Evolutionary conservation across 768 basidiomycete genomes (phyloP).

Genomic region (Leucosporidium yakuticum): DNA sequence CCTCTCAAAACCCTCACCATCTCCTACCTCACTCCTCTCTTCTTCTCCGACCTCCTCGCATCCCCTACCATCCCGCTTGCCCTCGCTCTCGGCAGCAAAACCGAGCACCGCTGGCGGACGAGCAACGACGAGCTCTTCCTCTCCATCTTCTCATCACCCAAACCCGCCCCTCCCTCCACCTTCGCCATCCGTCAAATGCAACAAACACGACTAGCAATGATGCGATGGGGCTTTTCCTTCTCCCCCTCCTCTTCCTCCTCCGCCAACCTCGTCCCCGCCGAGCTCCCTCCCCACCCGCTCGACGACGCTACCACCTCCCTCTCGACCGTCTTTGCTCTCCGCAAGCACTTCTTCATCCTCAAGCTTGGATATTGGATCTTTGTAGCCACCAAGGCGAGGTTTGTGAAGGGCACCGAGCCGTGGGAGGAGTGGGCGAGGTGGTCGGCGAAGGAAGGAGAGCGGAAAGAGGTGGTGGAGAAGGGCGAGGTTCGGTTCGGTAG

Average conservation of each 20-base stretch:
- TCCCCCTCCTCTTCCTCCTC: constrained; percentile 18
- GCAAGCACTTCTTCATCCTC: constrained; percentile 42
- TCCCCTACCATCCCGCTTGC: constrained; percentile 50
- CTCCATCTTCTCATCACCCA: constrained; percentile 41
- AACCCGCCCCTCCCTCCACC: constrained; percentile 24
- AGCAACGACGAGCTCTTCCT: constrained; percentile 44
- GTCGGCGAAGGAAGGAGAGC: neutral
- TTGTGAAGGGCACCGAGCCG: constrained; percentile 54
- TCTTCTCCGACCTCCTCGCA: constrained; percentile 52
- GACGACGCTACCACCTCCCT: neutral
- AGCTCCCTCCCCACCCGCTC: neutral
- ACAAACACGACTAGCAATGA: neutral
- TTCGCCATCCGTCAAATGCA: neutral
- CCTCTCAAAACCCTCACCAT: constrained; percentile 41
- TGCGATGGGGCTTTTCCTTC: constrained; percentile 26
- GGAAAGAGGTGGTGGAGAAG: neutral
- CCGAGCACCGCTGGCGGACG: constrained; percentile 42
- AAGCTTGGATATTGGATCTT: constrained; percentile 48
- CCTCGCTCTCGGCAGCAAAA: constrained; percentile 42
- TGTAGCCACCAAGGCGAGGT: constrained; percentile 46
- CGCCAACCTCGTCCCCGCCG: neutral
- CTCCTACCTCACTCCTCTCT: constrained; percentile 49
- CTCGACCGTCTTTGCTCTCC: constrained; percentile 34
- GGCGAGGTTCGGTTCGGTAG: neutral
- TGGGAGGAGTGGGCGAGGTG: constrained; percentile 51